These are phyloP conservation scores for Colletotrichum plurivorum DNA, from an alignment of 2,329 filamentous ascomycete species.

Conservation along the genomic window DNA sequence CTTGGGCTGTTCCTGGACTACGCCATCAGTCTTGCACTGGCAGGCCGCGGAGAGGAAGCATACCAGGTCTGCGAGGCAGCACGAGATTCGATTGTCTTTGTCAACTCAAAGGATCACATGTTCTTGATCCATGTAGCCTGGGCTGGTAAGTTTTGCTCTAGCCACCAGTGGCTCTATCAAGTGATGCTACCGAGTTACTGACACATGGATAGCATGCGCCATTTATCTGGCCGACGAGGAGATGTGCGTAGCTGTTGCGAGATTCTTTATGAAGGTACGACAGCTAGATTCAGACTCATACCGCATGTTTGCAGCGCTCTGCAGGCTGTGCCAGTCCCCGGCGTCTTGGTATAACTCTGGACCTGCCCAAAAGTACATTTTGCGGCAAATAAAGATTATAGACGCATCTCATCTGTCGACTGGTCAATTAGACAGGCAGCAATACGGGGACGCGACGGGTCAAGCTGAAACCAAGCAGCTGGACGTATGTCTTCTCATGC, in stretches of 20 bases:
- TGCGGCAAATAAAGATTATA: constrained; percentile 91
- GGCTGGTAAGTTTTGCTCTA: constrained; percentile 67
- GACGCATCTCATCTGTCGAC: constrained; percentile 69
- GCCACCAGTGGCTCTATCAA: background rate
- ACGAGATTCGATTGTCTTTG: constrained; percentile 86
- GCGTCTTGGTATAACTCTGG: constrained; percentile 84
- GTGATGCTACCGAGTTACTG: constrained; percentile 36
- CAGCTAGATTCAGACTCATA: constrained; percentile 86
- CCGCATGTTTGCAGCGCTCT: constrained; percentile 85
- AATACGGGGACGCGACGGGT: constrained; percentile 48
- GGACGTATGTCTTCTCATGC: constrained; percentile 85
- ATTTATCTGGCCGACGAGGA: constrained; percentile 86
- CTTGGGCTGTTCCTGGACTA: constrained; percentile 92
- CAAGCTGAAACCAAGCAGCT: constrained; percentile 57
- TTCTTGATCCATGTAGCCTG: constrained; percentile 84
- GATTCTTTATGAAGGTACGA: constrained; percentile 88
- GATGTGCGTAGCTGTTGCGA: constrained; percentile 78
- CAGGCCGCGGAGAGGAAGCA: constrained; percentile 77
- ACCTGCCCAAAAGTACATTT: constrained; percentile 89
- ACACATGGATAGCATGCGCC: constrained; percentile 76
- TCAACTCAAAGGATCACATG: constrained; percentile 75
- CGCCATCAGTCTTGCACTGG: constrained; percentile 80
- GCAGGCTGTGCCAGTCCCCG: constrained; percentile 80
- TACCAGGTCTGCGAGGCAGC: constrained; percentile 87
- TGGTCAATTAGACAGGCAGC: constrained; percentile 29